Evolutionary conservation across 202 grass and related monocot species (phyloP).

Genomic region (Cymbopogon flexuosus): DNA sequence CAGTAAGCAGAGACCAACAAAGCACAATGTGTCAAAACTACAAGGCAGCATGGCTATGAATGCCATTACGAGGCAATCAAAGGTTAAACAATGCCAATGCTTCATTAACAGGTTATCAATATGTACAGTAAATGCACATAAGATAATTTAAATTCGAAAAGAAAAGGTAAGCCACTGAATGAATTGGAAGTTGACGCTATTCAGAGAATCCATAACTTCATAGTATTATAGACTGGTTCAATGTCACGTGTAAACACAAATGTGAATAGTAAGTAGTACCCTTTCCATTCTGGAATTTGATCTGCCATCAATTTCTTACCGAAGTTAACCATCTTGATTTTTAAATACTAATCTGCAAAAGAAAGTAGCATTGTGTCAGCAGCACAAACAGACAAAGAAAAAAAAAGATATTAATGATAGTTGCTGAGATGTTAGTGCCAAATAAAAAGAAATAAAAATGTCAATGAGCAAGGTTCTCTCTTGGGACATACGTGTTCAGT

Average conservation of each 20-base stretch:
- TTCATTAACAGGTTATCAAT: slow-evolving; percentile 6
- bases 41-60: background rate
- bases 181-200: background rate
- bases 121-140: background rate
- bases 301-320: slow-evolving; percentile 78
- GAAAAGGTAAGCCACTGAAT: background rate
- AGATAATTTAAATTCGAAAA: background rate
- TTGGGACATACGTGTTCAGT: background rate
- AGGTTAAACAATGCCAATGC: background rate
- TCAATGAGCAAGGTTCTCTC: background rate
- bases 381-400: background rate
- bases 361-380: slow-evolving; percentile 18
- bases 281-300: slow-evolving; percentile 82
- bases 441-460: background rate
- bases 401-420: background rate
- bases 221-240: slow-evolving; percentile 5
- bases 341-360: slow-evolving; percentile 28
- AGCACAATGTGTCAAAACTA: background rate
- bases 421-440: background rate
- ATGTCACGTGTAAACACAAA: background rate
- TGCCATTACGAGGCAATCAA: background rate
- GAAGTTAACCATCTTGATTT: slow-evolving; percentile 93
- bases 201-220: background rate
- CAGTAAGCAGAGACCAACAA: background rate
- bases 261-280: slow-evolving; percentile 38